phyloP scores from a whole-genome alignment of 441 rosid genomes.

The Pelargonium citronellum region DNA sequence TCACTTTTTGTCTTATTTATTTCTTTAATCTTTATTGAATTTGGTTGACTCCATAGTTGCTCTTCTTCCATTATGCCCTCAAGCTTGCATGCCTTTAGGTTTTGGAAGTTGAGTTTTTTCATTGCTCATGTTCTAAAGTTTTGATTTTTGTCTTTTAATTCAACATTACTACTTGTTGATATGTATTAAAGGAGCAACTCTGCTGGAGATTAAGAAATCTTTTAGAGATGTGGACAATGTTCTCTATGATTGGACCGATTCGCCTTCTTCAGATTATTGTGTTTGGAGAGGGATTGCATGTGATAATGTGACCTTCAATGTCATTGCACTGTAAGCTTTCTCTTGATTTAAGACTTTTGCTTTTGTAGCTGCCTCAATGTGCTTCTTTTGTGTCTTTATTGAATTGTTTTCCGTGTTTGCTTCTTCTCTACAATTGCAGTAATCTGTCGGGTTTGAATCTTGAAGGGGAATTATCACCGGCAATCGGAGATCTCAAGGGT shows the following conservation, averaged over 20 bases:
- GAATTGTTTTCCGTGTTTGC: background rate
- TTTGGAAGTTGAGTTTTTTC: too few relatives aligned
- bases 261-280: constrained; percentile 55
- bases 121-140: background rate
- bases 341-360: background rate
- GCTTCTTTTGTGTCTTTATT: too few relatives aligned
- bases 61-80: background rate
- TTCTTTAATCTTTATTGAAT: background rate
- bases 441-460: constrained; percentile 71
- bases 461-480: constrained; percentile 85
- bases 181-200: constrained; percentile 42
- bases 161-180: background rate
- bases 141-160: too few relatives aligned
- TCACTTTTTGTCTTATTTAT: constrained; percentile 3
- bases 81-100: too few relatives aligned
- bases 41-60: background rate
- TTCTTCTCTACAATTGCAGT: constrained; percentile 27
- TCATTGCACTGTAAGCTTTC: constrained; percentile 62
- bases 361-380: too few relatives aligned
- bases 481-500: constrained; percentile 65
- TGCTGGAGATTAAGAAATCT: constrained; percentile 66
- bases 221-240: constrained; percentile 66
- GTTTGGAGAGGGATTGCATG: constrained; percentile 91
- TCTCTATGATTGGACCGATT: constrained; percentile 75
- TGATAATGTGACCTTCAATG: constrained; percentile 49